Evolutionary conservation across 768 basidiomycete genomes (phyloP).

Genomic region (Mycena polygramma): DNA sequence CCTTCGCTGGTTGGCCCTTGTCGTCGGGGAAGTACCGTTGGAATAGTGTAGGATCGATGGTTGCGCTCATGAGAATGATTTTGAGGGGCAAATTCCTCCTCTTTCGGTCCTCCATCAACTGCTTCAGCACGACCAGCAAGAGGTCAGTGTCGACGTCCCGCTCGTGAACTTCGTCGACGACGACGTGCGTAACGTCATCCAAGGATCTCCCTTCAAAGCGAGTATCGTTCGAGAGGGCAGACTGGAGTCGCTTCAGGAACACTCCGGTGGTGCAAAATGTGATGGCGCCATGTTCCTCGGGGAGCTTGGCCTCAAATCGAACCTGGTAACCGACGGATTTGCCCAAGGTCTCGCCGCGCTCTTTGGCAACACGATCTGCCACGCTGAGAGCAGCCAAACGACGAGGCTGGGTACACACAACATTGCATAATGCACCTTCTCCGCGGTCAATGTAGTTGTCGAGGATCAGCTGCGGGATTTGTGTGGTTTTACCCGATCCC

Average conservation of each 20-base stretch:
- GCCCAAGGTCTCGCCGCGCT: constrained; percentile 83
- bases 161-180: constrained; percentile 98
- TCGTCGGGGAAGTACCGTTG: constrained; percentile 86
- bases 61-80: constrained; percentile 95
- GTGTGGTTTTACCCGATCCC: constrained; percentile 95
- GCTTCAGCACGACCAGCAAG: constrained; percentile 89
- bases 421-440: constrained; percentile 88
- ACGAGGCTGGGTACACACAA: constrained; percentile 94
- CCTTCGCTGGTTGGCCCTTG: constrained; percentile 68
- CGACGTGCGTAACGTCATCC: constrained; percentile 88
- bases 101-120: constrained; percentile 81
- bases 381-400: constrained; percentile 93
- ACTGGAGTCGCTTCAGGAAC: constrained; percentile 89
- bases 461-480: constrained; percentile 92
- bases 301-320: constrained; percentile 86
- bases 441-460: constrained; percentile 84
- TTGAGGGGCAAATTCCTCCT: constrained; percentile 80
- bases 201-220: constrained; percentile 55
- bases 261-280: constrained; percentile 96
- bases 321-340: constrained; percentile 90
- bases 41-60: constrained; percentile 92
- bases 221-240: constrained; percentile 65
- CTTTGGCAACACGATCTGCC: constrained; percentile 90
- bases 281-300: constrained; percentile 85
- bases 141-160: constrained; percentile 95